Conservation (phyloP, 495 filamentous ascomycete species). For the Tuber magnatum region DNA sequence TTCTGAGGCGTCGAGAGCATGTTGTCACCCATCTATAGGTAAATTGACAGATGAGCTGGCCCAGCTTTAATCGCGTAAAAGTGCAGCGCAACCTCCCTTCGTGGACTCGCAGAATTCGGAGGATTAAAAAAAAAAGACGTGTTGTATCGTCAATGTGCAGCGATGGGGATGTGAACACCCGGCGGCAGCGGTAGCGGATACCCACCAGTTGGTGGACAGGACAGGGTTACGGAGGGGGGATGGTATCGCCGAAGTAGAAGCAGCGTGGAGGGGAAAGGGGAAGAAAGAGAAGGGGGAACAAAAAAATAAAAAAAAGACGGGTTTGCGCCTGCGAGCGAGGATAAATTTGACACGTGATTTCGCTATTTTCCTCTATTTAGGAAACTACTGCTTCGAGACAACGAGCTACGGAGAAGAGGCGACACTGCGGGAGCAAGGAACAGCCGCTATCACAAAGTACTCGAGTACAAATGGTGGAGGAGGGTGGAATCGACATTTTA, state of each 20-base stretch:
- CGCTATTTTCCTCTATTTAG: not conserved
- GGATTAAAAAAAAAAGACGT: not conserved
- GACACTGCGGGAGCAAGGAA: not conserved
- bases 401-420: not conserved
- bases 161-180: not conserved
- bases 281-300: slow-evolving; percentile 3
- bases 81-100: slow-evolving; percentile 17
- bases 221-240: not conserved
- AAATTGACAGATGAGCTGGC: not conserved
- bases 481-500: not conserved
- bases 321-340: not conserved
- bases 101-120: not conserved
- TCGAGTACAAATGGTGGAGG: not conserved
- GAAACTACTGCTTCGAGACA: not conserved
- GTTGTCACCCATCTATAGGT: slow-evolving; percentile 1
- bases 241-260: slow-evolving; percentile 5
- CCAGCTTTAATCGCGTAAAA: slow-evolving; percentile 15
- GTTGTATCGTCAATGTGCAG: not conserved
- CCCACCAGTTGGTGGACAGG: not conserved
- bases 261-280: slow-evolving; percentile 2
- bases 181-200: not conserved
- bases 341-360: slow-evolving; percentile 2
- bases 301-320: not conserved
- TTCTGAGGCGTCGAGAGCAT: slow-evolving; percentile 33
- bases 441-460: not conserved